phyloP scores from a whole-genome alignment of 108 stramenopile genomes.

The Nitzschia inconspicua region DNA sequence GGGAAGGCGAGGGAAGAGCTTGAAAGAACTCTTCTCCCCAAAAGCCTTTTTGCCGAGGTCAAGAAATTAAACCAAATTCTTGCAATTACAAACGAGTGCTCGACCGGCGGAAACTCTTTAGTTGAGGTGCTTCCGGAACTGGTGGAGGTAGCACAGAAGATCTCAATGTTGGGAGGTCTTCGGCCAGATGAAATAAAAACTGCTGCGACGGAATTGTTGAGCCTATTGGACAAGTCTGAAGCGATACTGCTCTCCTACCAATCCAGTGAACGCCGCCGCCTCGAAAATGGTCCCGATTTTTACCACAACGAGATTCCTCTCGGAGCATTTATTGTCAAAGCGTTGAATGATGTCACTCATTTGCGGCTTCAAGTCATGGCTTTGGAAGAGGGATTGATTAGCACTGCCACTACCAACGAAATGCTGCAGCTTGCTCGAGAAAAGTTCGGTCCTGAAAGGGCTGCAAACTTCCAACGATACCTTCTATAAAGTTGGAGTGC shows the following conservation, averaged over 20 bases:
- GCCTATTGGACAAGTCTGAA: too few species aligned
- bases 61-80: not conserved
- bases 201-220: too few species aligned
- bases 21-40: slow-evolving; percentile 54
- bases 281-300: slow-evolving; percentile 6
- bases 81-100: not conserved
- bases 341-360: slow-evolving; percentile 18
- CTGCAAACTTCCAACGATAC: too few species aligned
- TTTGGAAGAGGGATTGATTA: slow-evolving; percentile 6
- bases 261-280: slow-evolving; percentile 3
- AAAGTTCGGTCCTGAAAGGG: too few species aligned
- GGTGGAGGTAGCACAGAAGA: not conserved
- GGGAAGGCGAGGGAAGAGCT: slow-evolving; percentile 28
- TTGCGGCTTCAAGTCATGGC: slow-evolving; percentile 23
- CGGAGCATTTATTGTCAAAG: slow-evolving; percentile 24
- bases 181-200: too few species aligned
- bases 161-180: not conserved
- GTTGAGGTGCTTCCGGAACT: slow-evolving; percentile 49
- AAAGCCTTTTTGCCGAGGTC: slow-evolving; percentile 51
- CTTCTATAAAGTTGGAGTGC: too few species aligned
- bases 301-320: slow-evolving; percentile 15
- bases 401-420: slow-evolving; percentile 15
- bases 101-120: too few species aligned
- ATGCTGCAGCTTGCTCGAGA: slow-evolving; percentile 25
- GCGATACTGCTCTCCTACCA: too few species aligned